Base-by-base conservation (phyloP, 441 rosid species). In the Dalechampia spathulata region DNA sequence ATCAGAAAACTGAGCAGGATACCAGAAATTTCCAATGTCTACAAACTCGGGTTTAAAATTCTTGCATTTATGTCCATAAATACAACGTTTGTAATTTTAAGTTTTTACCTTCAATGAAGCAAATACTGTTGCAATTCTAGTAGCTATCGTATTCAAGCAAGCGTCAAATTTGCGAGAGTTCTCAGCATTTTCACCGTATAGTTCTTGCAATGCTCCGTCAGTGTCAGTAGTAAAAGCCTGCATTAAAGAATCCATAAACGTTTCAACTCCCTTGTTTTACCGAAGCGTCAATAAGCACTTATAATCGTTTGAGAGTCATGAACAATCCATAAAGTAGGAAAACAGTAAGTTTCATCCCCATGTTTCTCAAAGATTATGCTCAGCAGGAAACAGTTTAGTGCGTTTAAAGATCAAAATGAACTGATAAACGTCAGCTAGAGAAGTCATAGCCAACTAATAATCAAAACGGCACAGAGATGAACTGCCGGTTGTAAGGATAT, bases 221-320 rank as follows among this genome's bases (percentile, higher is more conserved):
- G 79, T 82, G 71, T 94, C 98, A 2, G 98, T 94, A 69, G 82
- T 65, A 75, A 90, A 94, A 49, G 87, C 94, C 99, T 94, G 79
- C 51, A 51, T 11, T 54, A 52, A 63, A 44, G 38, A 48, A 12
- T 48, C 32, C 19, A 34, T 30, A 60, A 57, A 42, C 54, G 56
- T 14, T 34, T 51, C 21, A 43, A 38, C 27, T 17, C 13, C 45
- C 22, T 40, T 13, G 44, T 23, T n/a, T 54, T 26, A 32, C 20
- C 34, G 17, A 7, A 47, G 57, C 22, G 60, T 37, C 25, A 54
- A 34, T n/a, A 22, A 52, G 20, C 8, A 30, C 49, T 13, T 16
- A 26, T 25, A 61, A 19, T 17, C 12, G 25, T 32, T 42, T 57
- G 44, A 16, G n/a, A 66, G 46, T 36, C 47, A 37, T 51, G 48